phyloP scores from a whole-genome alignment of 768 basidiomycete genomes.

The Myochromella boudieri region DNA sequence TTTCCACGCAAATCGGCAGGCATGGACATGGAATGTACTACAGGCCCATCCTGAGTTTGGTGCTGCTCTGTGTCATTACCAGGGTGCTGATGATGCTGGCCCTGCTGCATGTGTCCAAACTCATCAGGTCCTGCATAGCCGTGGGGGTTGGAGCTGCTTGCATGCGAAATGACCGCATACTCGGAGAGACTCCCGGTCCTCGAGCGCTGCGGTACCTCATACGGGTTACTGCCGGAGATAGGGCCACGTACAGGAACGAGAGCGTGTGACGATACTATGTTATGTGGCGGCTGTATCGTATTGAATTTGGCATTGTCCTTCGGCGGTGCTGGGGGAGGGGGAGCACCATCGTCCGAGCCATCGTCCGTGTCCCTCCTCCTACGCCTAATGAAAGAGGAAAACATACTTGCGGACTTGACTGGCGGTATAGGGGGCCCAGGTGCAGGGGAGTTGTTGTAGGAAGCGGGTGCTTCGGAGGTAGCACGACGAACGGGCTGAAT shows the following conservation, averaged over 20 bases:
- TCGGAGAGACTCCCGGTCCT: conserved; percentile 40
- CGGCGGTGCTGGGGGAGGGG: conserved; percentile 49
- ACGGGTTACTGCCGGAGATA: background rate
- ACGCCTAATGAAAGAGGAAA: conserved; percentile 37
- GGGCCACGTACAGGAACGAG: conserved; percentile 17
- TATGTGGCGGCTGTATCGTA: conserved; percentile 7
- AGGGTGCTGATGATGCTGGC: conserved; percentile 11
- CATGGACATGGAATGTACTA: conserved; percentile 12
- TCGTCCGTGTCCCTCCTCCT: conserved; percentile 33
- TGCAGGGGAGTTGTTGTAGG: conserved; percentile 19
- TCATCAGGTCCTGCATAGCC: conserved; percentile 9
- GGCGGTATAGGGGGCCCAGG: conserved; percentile 15
- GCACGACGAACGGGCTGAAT: conserved; percentile 28
- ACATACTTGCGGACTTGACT: conserved; percentile 30
- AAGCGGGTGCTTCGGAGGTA: conserved; percentile 32
- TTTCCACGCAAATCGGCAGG: conserved; percentile 33
- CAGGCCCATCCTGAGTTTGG: conserved; percentile 1
- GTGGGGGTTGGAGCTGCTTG: conserved; percentile 30
- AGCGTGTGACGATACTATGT: conserved; percentile 15
- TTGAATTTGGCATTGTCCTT: conserved; percentile 36
- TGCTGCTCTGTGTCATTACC: conserved; percentile 13
- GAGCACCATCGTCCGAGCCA: conserved; percentile 25
- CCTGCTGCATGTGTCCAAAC: conserved; percentile 20
- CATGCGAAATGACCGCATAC: conserved; percentile 38
- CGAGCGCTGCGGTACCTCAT: conserved; percentile 18